These are phyloP conservation scores for Mortierella sp. DNA, from an alignment of 371 early-diverging fungal species.

Conservation along the genomic window DNA sequence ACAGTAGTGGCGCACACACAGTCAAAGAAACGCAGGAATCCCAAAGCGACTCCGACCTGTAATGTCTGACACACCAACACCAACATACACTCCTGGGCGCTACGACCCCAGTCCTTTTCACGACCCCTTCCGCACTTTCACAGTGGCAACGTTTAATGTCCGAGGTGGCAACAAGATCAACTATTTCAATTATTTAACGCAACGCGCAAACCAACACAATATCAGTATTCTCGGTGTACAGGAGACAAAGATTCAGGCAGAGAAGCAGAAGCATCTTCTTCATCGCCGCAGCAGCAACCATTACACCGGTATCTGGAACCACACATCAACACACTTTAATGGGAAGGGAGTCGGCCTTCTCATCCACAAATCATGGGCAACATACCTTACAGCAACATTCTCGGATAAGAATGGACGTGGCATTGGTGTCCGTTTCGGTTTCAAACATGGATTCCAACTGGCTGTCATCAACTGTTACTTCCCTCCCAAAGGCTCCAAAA, in stretches of 20 bases:
- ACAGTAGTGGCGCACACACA: too few relatives aligned
- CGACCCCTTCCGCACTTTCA: too few relatives aligned
- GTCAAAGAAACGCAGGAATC: too few relatives aligned
- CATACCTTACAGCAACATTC: neutral
- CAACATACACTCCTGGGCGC: too few relatives aligned
- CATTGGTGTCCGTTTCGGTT: conserved; percentile 14
- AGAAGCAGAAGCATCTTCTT: conserved; percentile 3
- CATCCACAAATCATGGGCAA: conserved; percentile 15
- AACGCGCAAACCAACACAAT: neutral
- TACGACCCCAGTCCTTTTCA: too few relatives aligned
- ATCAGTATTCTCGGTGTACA: conserved; percentile 24
- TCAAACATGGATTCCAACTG: conserved; percentile 2
- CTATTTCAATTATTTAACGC: conserved; percentile 12
- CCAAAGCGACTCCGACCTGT: too few relatives aligned
- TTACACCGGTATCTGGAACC: conserved; percentile 9
- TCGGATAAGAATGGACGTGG: conserved; percentile 16
- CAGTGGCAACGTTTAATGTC: conserved; percentile 11
- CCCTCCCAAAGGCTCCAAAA: neutral
- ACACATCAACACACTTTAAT: neutral
- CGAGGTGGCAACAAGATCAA: neutral
- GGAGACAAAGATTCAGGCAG: conserved; percentile 2
- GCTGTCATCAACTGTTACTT: conserved; percentile 30
- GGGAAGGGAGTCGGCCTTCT: conserved; percentile 22
- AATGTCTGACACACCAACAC: too few relatives aligned
- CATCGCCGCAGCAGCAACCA: neutral